A percentile compares a stretch with the other conserved stretches of the same genome.
Evolutionary conservation across 2,329 filamentous ascomycete genomes (phyloP).

Genomic region (Aschersonia sp.): DNA sequence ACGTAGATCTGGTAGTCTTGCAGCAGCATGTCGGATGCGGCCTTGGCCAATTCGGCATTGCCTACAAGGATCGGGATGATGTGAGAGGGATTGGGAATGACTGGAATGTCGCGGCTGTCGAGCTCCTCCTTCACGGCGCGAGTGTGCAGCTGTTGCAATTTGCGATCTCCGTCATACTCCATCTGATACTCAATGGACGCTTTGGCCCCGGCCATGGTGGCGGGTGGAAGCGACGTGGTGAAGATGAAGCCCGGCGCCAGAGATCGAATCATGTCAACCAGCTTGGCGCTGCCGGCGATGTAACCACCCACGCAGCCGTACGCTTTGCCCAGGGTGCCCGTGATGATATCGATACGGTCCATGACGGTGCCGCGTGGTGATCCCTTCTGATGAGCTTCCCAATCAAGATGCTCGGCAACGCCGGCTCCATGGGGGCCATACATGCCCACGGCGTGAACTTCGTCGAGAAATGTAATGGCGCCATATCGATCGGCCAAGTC

Average conservation of each 20-base stretch:
- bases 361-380: slow-evolving; percentile 70
- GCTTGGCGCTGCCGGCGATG: slow-evolving; percentile 74
- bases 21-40: slow-evolving; percentile 82
- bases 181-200: slow-evolving; percentile 91
- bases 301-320: slow-evolving; percentile 97
- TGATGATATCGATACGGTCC: slow-evolving; percentile 97
- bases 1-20: slow-evolving; percentile 91
- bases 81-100: slow-evolving; percentile 95
- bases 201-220: slow-evolving; percentile 89
- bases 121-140: slow-evolving; percentile 84
- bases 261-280: slow-evolving; percentile 88
- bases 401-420: slow-evolving; percentile 95
- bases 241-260: slow-evolving; percentile 97
- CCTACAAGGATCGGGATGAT: slow-evolving; percentile 91
- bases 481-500: slow-evolving; percentile 96
- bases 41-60: slow-evolving; percentile 83
- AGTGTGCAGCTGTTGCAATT: slow-evolving; percentile 91
- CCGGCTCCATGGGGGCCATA: slow-evolving; percentile 92
- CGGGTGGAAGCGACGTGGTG: slow-evolving; percentile 89
- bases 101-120: slow-evolving; percentile 69
- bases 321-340: slow-evolving; percentile 90
- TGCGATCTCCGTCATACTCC: slow-evolving; percentile 69
- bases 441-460: slow-evolving; percentile 98
- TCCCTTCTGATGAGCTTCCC: slow-evolving; percentile 67
- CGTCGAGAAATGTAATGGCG: slow-evolving; percentile 91